Base-by-base conservation (phyloP, 352 stramenopile genomes). In the Blastocystis sp. region DNA sequence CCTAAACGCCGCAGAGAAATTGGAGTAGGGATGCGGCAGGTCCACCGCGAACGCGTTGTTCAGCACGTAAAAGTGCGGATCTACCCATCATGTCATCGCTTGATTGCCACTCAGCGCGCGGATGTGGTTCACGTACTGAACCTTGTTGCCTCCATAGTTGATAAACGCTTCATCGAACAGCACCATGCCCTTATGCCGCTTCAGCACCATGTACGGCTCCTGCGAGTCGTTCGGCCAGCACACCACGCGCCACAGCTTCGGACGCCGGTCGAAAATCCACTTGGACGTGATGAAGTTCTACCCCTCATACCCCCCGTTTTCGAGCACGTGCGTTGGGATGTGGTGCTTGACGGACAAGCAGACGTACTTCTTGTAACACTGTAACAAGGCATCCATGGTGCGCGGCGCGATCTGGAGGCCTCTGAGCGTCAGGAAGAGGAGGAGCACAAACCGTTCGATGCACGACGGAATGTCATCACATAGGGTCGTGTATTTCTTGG, bases 21-120 rank as follows among this genome's bases (percentile, higher is more conserved):
- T 19, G 14, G 71, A 81, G 60, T 81, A n/a, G n/a, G 77, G 77
- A 62, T 87, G 77, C 19, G 77, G 77, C 21, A 87, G 9, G 56
- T 87, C 77, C 59, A 87, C 56, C n/a, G 77, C 77, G n/a, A 87
- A 87, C 14, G 52, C 77, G 38, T 87, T 74, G 45, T 87, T 87
- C 41, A 87, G 34, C 9, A 87, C 67, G 45, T 62, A 77, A 17
- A 87, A 87, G 5, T 59, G 65, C 14, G 2, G 17, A 38, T 48
- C 48, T 2, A 9, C 4, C 21, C 48, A 71, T 38, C 14, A 7
- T 21, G 48, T 23, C 23, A 52, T 71, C 23, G 40, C 64, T 4
- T 48, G 7, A 71, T 40, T 48, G 4, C 14, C 69, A 4, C 77
- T 56, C 23, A 60, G 52, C 5, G 62, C 62, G 48, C 77, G 77